These are phyloP conservation scores for Amoebophrya sp. DNA, from an alignment of 169 alveolate genomes.

Conservation along the genomic window DNA sequence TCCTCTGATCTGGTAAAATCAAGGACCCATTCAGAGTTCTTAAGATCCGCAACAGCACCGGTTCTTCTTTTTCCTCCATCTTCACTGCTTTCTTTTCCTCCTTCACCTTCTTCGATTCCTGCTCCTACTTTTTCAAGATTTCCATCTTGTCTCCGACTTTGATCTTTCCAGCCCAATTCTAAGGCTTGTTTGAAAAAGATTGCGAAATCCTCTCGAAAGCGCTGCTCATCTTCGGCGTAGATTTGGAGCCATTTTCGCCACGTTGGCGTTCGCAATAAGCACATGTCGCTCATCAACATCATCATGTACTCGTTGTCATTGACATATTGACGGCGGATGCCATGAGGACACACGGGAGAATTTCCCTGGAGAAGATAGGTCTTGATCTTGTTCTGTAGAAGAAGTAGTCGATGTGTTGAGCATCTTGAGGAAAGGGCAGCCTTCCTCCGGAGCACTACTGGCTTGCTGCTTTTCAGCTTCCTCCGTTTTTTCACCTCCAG, in stretches of 20 bases:
- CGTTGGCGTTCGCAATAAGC: not conserved
- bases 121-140: no score
- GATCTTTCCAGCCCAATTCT: conserved; percentile 1
- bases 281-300: conserved; percentile 2
- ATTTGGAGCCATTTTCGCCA: not conserved
- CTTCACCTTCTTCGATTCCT: no score
- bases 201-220: not conserved
- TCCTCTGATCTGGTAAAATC: no score
- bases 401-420: no score
- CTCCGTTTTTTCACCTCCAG: not conserved
- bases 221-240: not conserved
- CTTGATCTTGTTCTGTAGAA: no score
- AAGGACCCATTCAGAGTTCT: no score
- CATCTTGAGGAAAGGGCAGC: no score
- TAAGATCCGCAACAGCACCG: no score
- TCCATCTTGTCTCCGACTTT: not conserved
- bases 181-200: not conserved
- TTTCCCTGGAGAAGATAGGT: no score
- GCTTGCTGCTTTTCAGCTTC: not conserved
- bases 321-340: not conserved
- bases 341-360: not conserved
- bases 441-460: not conserved
- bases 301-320: not conserved
- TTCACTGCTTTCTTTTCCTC: no score
- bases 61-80: no score